Evolutionary conservation across 257 asterid species (phyloP).

Genomic region (Knoxia roxburghii): DNA sequence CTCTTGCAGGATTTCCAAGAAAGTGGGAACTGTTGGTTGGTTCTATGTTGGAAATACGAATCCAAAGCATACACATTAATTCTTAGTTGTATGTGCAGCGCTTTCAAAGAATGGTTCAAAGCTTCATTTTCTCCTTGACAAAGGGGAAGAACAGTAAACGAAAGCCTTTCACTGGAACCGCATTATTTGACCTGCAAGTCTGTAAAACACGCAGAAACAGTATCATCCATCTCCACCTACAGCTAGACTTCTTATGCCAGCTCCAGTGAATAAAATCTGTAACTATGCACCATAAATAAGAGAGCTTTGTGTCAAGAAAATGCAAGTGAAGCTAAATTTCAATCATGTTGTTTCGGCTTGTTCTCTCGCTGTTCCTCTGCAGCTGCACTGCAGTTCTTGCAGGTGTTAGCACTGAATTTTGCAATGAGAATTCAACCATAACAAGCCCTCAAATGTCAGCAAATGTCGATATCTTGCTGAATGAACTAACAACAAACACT

Average conservation of each 20-base stretch:
- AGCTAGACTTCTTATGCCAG: neutral
- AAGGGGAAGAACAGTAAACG: neutral
- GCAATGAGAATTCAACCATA: constrained; percentile 28
- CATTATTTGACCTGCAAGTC: neutral
- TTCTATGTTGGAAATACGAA: too few relatives aligned
- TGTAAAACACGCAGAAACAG: neutral
- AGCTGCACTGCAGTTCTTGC: constrained; percentile 33
- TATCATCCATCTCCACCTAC: neutral
- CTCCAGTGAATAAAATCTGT: too few relatives aligned
- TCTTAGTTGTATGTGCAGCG: neutral
- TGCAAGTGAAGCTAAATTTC: neutral
- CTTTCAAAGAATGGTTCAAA: neutral
- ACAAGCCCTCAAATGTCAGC: constrained; percentile 26
- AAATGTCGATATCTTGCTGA: constrained; percentile 34
- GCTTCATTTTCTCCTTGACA: neutral
- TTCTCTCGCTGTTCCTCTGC: constrained; percentile 24
- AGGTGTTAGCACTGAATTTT: constrained; percentile 29
- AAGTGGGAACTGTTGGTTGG: neutral
- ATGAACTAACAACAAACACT: constrained; percentile 35
- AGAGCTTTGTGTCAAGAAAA: neutral
- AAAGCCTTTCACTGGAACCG: neutral
- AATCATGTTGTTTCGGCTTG: constrained; percentile 24
- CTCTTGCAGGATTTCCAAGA: neutral
- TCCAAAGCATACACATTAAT: too few relatives aligned
- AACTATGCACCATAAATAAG: neutral